Base-by-base conservation (phyloP, 208 protist genomes). In the Wallacemonas rigidus region DNA sequence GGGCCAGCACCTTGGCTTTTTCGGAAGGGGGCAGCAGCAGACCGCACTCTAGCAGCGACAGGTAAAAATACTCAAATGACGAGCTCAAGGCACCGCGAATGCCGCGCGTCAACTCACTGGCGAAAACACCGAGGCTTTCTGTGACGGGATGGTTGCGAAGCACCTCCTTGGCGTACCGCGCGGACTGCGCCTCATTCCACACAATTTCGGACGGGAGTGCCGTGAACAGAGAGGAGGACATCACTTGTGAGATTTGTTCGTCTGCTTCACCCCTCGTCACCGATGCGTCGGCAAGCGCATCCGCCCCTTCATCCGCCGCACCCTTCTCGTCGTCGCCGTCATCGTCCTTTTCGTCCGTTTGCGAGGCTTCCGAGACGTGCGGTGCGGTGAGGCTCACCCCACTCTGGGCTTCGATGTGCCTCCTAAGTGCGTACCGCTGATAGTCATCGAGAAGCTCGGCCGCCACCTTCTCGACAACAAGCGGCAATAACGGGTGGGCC, bases 41-140 rank as follows among this genome's bases (percentile, higher is more conserved):
- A 50, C 93, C 92, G 38, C 61, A 48, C 44, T 89, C 55, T 8
- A 94, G 65, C 44, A 93, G 63, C 8, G 75, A 57, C 41, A 81
- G 77, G 73, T 93, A 91, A 64, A 82, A 80, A 58, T 72, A 76
- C 71, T 95, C 92, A 74, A 93, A 88, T n/a, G 78, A 85, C 39
- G 92, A 87, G 81, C 75, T 94, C 9, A 97, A 71, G 8, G 90
- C 77, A 36, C 92, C 92, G 47, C 86, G 88, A 71, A 97, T 83
- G 50, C 92, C 92, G 8, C 92, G 88, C 50, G 93, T 79, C 4
- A 97, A 75, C 64, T 97, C 92, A 7, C 80, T 86, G 3, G 58
- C 74, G 39, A 94, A 86, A 60, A 86, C 88, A 36, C 56, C 72
- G 9, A 97, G 67, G 12, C 89, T 86, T 62, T 95, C 88, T 39